Evolutionary conservation across 164 flowering plant genomes (phyloP).

Genomic region (Santalum album): DNA sequence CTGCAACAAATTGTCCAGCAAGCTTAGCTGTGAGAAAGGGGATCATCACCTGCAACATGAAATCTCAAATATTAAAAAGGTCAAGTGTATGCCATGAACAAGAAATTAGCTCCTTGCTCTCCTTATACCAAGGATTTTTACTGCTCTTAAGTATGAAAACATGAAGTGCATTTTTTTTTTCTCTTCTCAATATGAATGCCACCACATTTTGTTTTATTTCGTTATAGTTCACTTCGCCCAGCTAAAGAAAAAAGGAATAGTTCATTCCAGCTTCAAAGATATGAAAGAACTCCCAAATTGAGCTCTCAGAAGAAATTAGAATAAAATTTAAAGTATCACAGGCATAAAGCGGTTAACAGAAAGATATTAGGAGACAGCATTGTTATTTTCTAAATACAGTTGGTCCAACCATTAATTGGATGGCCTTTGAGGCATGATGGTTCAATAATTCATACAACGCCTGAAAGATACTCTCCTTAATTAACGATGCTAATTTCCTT

Average conservation of each 20-base stretch:
- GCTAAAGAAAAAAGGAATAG: not conserved
- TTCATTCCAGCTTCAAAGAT: not conserved
- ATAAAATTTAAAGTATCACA: not conserved
- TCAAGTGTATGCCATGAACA: not conserved
- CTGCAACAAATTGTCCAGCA: constrained; percentile 88
- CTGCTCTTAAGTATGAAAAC: not conserved
- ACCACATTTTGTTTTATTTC: not conserved
- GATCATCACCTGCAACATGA: constrained; percentile 64
- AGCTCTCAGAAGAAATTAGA: not conserved
- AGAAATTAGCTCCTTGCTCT: not conserved
- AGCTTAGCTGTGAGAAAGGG: constrained; percentile 84
- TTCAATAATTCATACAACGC: too few species aligned
- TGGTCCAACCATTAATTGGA: too few species aligned
- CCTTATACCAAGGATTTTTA: not conserved
- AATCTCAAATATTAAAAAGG: not conserved
- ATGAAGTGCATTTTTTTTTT: not conserved
- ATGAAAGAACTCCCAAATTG: not conserved
- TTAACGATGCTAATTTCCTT: constrained; percentile 14
- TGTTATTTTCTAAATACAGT: too few species aligned
- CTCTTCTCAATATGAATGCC: not conserved
- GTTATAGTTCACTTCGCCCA: too few species aligned
- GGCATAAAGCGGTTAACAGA: not conserved
- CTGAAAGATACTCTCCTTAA: not conserved
- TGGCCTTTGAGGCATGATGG: too few species aligned
- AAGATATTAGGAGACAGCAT: too few species aligned